These are phyloP conservation scores for Nigrospora oryzae DNA, from an alignment of 2,329 filamentous ascomycete species.

Conservation along the genomic window DNA sequence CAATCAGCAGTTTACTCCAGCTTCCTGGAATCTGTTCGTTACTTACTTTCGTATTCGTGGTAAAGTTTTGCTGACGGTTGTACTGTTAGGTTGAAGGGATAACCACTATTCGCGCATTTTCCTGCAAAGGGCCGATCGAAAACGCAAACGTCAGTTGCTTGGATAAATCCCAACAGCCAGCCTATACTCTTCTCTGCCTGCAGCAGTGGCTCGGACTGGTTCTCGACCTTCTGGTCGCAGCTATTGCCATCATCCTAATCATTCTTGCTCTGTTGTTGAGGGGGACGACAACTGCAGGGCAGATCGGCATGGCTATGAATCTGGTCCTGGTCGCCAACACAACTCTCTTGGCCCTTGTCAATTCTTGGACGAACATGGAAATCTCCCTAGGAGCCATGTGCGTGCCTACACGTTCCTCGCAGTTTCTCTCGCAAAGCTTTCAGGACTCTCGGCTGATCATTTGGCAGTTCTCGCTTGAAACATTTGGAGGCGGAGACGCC, in stretches of 20 bases:
- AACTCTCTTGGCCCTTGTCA: conserved; percentile 23
- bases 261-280: conserved; percentile 13
- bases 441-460: too few species aligned
- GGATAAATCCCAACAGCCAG: conserved; percentile 37
- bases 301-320: conserved; percentile 26
- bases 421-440: too few species aligned
- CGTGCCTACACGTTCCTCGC: too few species aligned
- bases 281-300: conserved; percentile 13
- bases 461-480: too few species aligned
- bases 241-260: conserved; percentile 28
- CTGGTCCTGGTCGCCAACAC: conserved; percentile 24
- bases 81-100: not conserved
- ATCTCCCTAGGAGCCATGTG: conserved; percentile 23
- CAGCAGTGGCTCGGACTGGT: conserved; percentile 45
- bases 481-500: too few species aligned
- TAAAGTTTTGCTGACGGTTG: not conserved
- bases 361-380: conserved; percentile 24
- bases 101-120: conserved; percentile 37
- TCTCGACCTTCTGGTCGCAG: conserved; percentile 39
- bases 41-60: not conserved
- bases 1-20: conserved; percentile 35
- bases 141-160: conserved; percentile 16
- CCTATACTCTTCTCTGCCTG: conserved; percentile 39
- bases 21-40: conserved; percentile 20
- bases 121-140: conserved; percentile 25